Conservation (phyloP, 2,329 filamentous ascomycete species). For the Exophiala mesophila region DNA sequence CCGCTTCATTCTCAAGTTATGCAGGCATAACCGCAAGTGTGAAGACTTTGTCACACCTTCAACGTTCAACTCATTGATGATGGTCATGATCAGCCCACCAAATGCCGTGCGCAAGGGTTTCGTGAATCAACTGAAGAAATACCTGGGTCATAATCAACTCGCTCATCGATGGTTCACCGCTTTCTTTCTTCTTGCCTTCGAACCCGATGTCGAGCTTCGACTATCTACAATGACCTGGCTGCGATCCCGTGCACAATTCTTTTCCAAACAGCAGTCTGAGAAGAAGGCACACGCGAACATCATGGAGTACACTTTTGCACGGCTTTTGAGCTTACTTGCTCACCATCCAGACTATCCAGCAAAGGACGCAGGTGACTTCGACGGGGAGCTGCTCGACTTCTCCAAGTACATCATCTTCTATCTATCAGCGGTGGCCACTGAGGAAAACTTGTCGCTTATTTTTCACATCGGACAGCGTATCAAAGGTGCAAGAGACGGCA, state of each 20-base stretch:
- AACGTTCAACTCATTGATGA: conserved; percentile 76
- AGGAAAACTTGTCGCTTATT: conserved; percentile 81
- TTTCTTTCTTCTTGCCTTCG: conserved; percentile 85
- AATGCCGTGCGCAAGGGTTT: conserved; percentile 72
- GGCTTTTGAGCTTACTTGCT: conserved; percentile 80
- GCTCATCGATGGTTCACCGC: conserved; percentile 79
- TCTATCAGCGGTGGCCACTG: conserved; percentile 72
- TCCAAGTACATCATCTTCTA: conserved; percentile 88
- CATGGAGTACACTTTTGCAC: conserved; percentile 75
- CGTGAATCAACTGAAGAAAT: conserved; percentile 82
- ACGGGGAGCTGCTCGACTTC: conserved; percentile 71
- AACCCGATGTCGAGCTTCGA: conserved; percentile 70
- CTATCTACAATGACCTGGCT: conserved; percentile 82
- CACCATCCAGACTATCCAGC: conserved; percentile 82
- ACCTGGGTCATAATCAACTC: conserved; percentile 68
- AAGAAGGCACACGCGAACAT: conserved; percentile 51
- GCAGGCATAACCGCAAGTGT: conserved; percentile 63
- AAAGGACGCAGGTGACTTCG: conserved; percentile 46
- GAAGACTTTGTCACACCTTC: conserved; percentile 68
- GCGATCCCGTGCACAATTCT: conserved; percentile 68
- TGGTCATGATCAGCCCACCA: conserved; percentile 73
- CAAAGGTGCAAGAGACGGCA: conserved; percentile 80
- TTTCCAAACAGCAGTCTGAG: conserved; percentile 45
- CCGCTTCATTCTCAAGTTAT: conserved; percentile 77
- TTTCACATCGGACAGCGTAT: conserved; percentile 89